Evolutionary conservation across 1,139 yeast genomes (phyloP), one percentile per base, ranked within the genome.

Genomic region (Lodderomyces elongisporus): DNA sequence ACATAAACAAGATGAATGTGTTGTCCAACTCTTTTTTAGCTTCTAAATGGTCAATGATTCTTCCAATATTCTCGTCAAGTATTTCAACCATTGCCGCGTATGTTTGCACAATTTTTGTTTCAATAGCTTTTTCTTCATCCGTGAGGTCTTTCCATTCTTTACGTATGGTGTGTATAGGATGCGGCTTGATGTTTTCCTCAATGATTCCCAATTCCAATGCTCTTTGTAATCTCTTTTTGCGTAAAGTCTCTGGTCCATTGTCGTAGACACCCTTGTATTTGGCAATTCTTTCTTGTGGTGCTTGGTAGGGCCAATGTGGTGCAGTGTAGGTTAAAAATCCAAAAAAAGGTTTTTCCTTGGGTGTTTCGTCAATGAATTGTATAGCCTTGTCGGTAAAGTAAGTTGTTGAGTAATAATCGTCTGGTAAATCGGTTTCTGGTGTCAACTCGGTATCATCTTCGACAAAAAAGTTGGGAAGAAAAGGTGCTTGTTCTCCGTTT

Each of bases 231-330:
- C 80, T 54, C 34, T 49, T 38, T 21, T 45, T 45, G 33, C 79
- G 51, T 33, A 74, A 52, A 4, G 44, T 61, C 14, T 56, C 64
- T 1, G 79, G 79, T 2, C 80, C 79, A 9, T 53, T 58, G 42
- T 70, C 67, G 45, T 74, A 74, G 8, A 51, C 44, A 1, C 78
- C 79, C 33, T 57, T 56, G 50, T 75, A 75, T 41, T 73, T 73
- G 3, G 52, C 60, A 36, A 72, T 61, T 14, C 58, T 46, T 5
- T 70, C 70, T 29, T 52, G 51, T 2, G 77, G 78, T 0, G 80
- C 80, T 51, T 74, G 80, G 39, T 65, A 62, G 5, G 80, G 80
- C 80, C 80, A 75, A 47, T 74, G 80, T 2, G 80, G 80, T 1
- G 80, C 79, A 4, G 79, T 73, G 41, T 70, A 74, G 2, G 80